phyloP scores from a whole-genome alignment of 2,329 filamentous ascomycete genomes.

The Curvularia verruculosa region DNA sequence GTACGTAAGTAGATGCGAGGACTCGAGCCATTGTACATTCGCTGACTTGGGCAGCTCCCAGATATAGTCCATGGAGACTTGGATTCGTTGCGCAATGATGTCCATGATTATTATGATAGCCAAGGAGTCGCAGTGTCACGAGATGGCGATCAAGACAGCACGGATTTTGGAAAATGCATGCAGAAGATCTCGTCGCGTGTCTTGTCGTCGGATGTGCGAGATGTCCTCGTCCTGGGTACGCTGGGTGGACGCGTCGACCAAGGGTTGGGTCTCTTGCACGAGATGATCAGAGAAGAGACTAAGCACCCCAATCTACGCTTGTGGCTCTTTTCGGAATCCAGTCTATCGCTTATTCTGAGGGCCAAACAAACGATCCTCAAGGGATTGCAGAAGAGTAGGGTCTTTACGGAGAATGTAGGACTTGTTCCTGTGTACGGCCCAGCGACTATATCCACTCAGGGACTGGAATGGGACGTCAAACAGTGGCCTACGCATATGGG shows the following conservation, averaged over 20 bases:
- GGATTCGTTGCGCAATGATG: conserved; percentile 74
- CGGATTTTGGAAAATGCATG: conserved; percentile 87
- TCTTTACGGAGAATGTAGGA: conserved; percentile 80
- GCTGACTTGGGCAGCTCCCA: conserved; percentile 42
- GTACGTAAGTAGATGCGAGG: conserved; percentile 37
- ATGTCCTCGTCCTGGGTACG: conserved; percentile 83
- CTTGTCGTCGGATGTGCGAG: conserved; percentile 39
- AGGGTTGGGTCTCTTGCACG: conserved; percentile 85
- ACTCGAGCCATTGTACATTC: background rate
- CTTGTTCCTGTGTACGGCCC: conserved; percentile 84
- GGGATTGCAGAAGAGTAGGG: conserved; percentile 57
- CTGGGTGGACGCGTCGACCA: conserved; percentile 92
- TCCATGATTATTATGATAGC: conserved; percentile 69
- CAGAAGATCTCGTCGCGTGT: conserved; percentile 60
- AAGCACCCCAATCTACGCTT: conserved; percentile 57
- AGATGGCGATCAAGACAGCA: conserved; percentile 82
- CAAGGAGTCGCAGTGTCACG: conserved; percentile 67
- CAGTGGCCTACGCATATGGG: conserved; percentile 72
- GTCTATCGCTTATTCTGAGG: conserved; percentile 81
- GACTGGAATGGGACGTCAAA: conserved; percentile 88
- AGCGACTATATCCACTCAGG: conserved; percentile 76
- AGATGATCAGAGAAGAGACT: conserved; percentile 67
- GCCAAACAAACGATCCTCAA: conserved; percentile 70
- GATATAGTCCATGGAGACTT: conserved; percentile 85
- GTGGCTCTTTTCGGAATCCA: conserved; percentile 81